Evolutionary conservation across 75 land plant genomes (phyloP).

Genomic region (Cryptomeria japonica): DNA sequence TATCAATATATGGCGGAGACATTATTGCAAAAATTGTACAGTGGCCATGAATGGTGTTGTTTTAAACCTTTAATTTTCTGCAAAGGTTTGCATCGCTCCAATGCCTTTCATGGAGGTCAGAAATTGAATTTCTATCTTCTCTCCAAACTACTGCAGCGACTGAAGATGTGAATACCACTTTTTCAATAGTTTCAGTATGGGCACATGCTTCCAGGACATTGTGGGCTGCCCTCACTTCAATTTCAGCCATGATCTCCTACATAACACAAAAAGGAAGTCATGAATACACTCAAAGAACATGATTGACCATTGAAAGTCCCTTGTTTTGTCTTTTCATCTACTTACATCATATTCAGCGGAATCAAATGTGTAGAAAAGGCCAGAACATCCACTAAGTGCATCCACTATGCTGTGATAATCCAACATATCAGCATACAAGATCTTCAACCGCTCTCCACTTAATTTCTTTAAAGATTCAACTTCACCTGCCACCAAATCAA

Average conservation of each 20-base stretch:
- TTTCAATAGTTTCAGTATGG: constrained; percentile 54
- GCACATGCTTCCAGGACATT: constrained; percentile 93
- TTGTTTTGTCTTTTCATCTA: neutral
- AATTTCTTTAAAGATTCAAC: constrained; percentile 3
- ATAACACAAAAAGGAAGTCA: neutral
- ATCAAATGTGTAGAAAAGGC: constrained; percentile 63
- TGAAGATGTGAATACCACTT: constrained; percentile 79
- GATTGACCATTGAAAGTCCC: neutral
- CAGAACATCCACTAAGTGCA: constrained; percentile 67
- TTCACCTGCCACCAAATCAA: neutral
- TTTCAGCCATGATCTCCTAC: constrained; percentile 68
- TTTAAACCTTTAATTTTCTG: constrained; percentile 62
- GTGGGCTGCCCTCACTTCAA: constrained; percentile 77
- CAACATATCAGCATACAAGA: constrained; percentile 58
- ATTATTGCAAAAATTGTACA: neutral
- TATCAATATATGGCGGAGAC: neutral
- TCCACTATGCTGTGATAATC: constrained; percentile 70
- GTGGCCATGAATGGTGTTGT: neutral
- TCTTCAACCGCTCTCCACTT: constrained; percentile 37
- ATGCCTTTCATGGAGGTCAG: constrained; percentile 61
- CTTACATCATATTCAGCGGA: constrained; percentile 66
- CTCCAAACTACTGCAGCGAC: constrained; percentile 72
- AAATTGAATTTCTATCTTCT: constrained; percentile 23
- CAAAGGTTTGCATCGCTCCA: constrained; percentile 88
- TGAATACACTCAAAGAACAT: neutral